Conservation (phyloP, 2,329 filamentous ascomycete species). For the Aspergillus proliferans region DNA sequence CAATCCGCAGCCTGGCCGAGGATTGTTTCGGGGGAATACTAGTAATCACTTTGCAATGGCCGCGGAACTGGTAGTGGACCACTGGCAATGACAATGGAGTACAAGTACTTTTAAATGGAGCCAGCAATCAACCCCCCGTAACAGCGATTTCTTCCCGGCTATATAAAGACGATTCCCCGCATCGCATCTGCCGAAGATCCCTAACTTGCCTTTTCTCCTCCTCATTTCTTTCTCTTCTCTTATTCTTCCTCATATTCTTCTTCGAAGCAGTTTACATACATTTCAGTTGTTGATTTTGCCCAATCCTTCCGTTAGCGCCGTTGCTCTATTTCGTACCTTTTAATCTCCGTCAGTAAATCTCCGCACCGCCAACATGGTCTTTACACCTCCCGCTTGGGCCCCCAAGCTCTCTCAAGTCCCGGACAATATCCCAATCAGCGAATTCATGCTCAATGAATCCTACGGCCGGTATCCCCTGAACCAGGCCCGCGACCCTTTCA, state of each 20-base stretch:
- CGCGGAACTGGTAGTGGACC: too few species aligned
- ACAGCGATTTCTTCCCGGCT: neutral
- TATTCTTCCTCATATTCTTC: neutral
- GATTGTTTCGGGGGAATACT: neutral
- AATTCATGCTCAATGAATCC: slow-evolving; percentile 70
- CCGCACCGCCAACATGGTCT: slow-evolving; percentile 31
- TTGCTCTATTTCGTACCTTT: neutral
- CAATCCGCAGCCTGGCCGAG: neutral
- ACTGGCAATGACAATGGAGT: too few species aligned
- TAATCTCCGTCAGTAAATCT: neutral
- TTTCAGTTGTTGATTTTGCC: neutral
- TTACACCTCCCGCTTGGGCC: slow-evolving; percentile 35
- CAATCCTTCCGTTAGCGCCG: neutral
- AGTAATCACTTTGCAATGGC: too few species aligned
- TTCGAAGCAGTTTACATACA: neutral
- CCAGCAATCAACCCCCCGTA: too few species aligned
- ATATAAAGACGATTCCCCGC: neutral
- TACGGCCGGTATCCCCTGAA: slow-evolving; percentile 61
- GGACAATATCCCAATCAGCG: slow-evolving; percentile 65
- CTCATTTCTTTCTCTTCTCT: neutral
- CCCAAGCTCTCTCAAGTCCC: slow-evolving; percentile 52
- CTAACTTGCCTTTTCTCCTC: neutral
- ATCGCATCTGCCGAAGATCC: neutral
- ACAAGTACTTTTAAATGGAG: too few species aligned
- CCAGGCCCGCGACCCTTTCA: slow-evolving; percentile 64